phyloP scores from a whole-genome alignment of 176 grass and related monocot genomes.

The Tillandsia leiboldiana region DNA sequence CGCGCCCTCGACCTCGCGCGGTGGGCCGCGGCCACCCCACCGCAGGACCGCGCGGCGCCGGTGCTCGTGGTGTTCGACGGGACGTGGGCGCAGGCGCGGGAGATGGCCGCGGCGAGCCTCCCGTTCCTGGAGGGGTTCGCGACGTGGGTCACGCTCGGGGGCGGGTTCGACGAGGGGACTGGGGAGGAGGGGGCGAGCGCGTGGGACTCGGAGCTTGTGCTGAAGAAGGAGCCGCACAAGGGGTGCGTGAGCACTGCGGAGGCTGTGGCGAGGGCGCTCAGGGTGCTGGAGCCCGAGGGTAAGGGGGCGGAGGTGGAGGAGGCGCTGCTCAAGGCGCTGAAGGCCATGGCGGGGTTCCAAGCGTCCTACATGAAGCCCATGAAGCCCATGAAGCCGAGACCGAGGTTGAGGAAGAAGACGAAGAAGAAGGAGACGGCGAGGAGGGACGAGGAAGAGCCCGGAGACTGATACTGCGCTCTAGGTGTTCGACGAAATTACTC shows the following conservation, averaged over 20 bases:
- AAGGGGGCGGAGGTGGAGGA: constrained; percentile 41
- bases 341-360: constrained; percentile 75
- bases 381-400: constrained; percentile 27
- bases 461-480: neutral
- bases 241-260: constrained; percentile 77
- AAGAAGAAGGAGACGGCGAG: constrained; percentile 30
- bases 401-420: constrained; percentile 53
- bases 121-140: constrained; percentile 46
- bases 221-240: constrained; percentile 70
- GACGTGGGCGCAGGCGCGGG: constrained; percentile 75
- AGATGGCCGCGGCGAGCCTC: constrained; percentile 67
- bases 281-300: constrained; percentile 54
- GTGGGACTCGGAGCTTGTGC: constrained; percentile 65
- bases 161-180: constrained; percentile 36
- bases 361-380: constrained; percentile 45
- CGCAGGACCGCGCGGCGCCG: constrained; percentile 19
- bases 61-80: constrained; percentile 72
- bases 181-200: constrained; percentile 54
- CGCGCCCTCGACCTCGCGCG: constrained; percentile 40
- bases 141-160: constrained; percentile 42
- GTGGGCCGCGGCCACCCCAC: constrained; percentile 37
- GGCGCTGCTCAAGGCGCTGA: constrained; percentile 37
- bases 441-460: neutral
- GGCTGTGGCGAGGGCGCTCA: constrained; percentile 66
- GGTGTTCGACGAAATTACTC: neutral